Percentiles rank a stretch among this genome's conserved stretches.
Conservation (phyloP, 2,329 filamentous ascomycete genomes). For the Monosporascus sp. region DNA sequence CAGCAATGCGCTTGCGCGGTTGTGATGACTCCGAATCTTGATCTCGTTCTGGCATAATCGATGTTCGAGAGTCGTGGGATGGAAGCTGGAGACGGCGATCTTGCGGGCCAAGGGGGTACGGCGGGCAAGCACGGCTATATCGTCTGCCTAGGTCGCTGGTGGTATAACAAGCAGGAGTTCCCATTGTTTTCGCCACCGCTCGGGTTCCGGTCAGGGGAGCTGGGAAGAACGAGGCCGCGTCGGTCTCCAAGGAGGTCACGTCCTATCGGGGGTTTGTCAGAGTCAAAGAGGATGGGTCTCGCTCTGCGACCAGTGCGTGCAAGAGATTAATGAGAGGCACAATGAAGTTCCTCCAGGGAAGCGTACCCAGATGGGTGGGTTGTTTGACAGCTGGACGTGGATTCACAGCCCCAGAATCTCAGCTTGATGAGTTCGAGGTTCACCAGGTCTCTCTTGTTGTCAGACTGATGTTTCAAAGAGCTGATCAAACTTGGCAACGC, state of each 20-base stretch:
- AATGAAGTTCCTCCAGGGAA: slow-evolving; percentile 10
- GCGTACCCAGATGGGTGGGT: slow-evolving; percentile 5
- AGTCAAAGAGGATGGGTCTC: slow-evolving; percentile 17
- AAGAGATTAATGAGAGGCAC: slow-evolving; percentile 16
- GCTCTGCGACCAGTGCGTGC: slow-evolving; percentile 17
- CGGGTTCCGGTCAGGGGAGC: slow-evolving; percentile 13
- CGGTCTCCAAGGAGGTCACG: slow-evolving; percentile 1
- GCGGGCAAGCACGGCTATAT: slow-evolving; percentile 35
- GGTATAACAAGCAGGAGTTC: slow-evolving; percentile 35
- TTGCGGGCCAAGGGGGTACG: slow-evolving; percentile 30
- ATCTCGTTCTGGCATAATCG: slow-evolving; percentile 37
- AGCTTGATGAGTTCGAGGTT: slow-evolving; percentile 23
- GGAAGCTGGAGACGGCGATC: slow-evolving; percentile 34
- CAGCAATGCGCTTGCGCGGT: slow-evolving; percentile 53
- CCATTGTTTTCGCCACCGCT: slow-evolving; percentile 32
- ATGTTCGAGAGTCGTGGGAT: slow-evolving; percentile 31
- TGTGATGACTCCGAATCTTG: slow-evolving; percentile 37
- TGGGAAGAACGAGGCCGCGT: slow-evolving; percentile 15
- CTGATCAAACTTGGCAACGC: slow-evolving; percentile 25
- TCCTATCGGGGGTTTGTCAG: slow-evolving; percentile 9
- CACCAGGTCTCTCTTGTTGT: slow-evolving; percentile 23
- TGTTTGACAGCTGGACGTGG: slow-evolving; percentile 15
- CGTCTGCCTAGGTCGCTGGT: slow-evolving; percentile 31
- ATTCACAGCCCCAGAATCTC: slow-evolving; percentile 18
- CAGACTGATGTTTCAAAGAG: slow-evolving; percentile 29